phyloP scores from a whole-genome alignment of 441 rosid species.

The Geranium incanum region DNA sequence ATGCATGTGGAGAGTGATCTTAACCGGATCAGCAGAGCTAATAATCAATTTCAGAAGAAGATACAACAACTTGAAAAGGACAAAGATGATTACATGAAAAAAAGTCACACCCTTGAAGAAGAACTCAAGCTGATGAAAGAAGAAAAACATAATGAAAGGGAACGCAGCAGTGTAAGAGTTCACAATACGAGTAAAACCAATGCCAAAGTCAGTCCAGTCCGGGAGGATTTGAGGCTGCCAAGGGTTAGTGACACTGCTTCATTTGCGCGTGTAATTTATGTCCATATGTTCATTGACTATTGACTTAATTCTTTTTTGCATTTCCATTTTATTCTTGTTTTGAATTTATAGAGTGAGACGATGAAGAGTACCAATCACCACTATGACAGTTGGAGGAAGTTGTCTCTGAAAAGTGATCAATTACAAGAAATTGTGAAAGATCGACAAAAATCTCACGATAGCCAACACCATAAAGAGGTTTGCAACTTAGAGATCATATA shows the following conservation, averaged over 20 bases:
- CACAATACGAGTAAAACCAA: constrained; percentile 16
- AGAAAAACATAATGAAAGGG: constrained; percentile 28
- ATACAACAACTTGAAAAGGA: constrained; percentile 41
- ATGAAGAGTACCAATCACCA: constrained; percentile 6
- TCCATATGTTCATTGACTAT: neutral
- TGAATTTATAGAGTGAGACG: constrained; percentile 8
- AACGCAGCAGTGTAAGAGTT: constrained; percentile 16
- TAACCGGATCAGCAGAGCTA: constrained; percentile 30
- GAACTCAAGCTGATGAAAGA: constrained; percentile 31
- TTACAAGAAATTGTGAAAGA: constrained; percentile 14
- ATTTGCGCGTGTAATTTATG: neutral
- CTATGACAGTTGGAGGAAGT: constrained; percentile 10
- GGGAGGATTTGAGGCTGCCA: constrained; percentile 14
- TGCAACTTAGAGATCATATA: neutral
- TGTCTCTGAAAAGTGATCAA: constrained; percentile 8
- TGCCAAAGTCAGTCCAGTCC: constrained; percentile 18
- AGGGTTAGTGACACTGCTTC: constrained; percentile 17
- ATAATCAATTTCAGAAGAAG: constrained; percentile 35
- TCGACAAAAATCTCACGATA: constrained; percentile 3
- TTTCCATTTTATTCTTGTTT: neutral
- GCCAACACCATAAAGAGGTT: constrained; percentile 22
- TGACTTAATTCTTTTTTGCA: neutral
- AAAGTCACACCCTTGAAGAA: constrained; percentile 36
- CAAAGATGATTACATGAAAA: constrained; percentile 28
- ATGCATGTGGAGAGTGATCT: constrained; percentile 29